Evolutionary conservation across 2,329 filamentous ascomycete genomes (phyloP).

Genomic region (Fusarium clavum): DNA sequence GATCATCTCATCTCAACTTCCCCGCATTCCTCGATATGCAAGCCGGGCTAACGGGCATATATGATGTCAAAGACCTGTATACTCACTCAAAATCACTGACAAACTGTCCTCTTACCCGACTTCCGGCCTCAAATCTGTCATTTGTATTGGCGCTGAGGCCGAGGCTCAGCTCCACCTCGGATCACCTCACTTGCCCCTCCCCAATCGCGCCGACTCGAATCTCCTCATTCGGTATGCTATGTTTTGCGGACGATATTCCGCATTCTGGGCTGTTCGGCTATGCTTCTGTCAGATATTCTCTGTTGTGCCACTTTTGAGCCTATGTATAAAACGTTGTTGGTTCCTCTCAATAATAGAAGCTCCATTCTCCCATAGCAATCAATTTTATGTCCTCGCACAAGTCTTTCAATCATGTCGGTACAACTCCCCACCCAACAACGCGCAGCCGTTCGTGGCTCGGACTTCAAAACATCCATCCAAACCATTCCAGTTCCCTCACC

Average conservation of each 20-base stretch:
- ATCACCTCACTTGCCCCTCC: slow-evolving; percentile 1
- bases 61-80: not conserved
- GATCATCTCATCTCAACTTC: not conserved
- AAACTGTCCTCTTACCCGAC: not conserved
- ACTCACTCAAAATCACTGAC: not conserved
- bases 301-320: not conserved
- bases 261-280: not conserved
- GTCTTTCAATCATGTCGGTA: slow-evolving; percentile 19
- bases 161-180: not conserved
- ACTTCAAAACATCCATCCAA: slow-evolving; percentile 27
- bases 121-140: not conserved
- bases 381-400: rapidly evolving
- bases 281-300: not conserved
- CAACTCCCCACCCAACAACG: slow-evolving; percentile 26
- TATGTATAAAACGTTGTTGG: not conserved
- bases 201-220: not conserved
- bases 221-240: not conserved
- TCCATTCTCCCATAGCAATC: no score
- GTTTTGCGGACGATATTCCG: not conserved
- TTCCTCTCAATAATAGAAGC: not conserved
- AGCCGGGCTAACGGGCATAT: slow-evolving; percentile 18
- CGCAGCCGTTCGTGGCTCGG: slow-evolving; percentile 39
- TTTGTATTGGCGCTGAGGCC: not conserved
- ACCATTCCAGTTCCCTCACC: slow-evolving; percentile 36
- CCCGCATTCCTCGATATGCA: slow-evolving; percentile 16